A percentile compares a stretch with the other conserved stretches of the same genome.
Evolutionary conservation across 257 asterid species (phyloP).

Genomic region (Ophiorrhiza pumila): DNA sequence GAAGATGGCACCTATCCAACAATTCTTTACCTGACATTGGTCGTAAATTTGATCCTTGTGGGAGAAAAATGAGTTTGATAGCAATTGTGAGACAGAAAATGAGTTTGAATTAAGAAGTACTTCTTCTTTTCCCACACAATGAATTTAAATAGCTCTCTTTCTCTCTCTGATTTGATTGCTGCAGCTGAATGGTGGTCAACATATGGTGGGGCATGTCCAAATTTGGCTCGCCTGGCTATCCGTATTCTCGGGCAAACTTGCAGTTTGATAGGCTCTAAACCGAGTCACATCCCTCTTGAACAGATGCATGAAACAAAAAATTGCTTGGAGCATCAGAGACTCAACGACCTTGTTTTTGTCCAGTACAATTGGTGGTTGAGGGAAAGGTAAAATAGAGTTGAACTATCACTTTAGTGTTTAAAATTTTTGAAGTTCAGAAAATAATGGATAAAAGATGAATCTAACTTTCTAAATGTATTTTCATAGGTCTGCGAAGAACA

Average conservation of each 20-base stretch:
- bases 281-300: conserved; percentile 46
- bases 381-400: conserved; percentile 57
- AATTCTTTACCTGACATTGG: background rate
- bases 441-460: conserved; percentile 9
- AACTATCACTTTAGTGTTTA: background rate
- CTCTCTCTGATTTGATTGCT: conserved; percentile 16
- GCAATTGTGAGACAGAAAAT: conserved; percentile 8
- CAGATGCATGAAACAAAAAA: conserved; percentile 61
- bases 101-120: background rate
- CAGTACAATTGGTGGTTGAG: conserved; percentile 79
- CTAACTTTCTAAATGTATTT: conserved; percentile 19
- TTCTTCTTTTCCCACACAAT: background rate
- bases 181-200: conserved; percentile 96
- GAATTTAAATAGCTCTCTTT: conserved; percentile 1
- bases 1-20: background rate
- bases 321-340: conserved; percentile 75
- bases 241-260: conserved; percentile 85
- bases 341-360: conserved; percentile 62
- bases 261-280: conserved; percentile 57
- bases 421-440: background rate
- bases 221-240: conserved; percentile 78
- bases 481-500: conserved; percentile 39
- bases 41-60: background rate
- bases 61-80: background rate
- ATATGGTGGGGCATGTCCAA: conserved; percentile 95